phyloP scores from a whole-genome alignment of 805 yeast genomes.

The Wickerhamiella occidentalis region DNA sequence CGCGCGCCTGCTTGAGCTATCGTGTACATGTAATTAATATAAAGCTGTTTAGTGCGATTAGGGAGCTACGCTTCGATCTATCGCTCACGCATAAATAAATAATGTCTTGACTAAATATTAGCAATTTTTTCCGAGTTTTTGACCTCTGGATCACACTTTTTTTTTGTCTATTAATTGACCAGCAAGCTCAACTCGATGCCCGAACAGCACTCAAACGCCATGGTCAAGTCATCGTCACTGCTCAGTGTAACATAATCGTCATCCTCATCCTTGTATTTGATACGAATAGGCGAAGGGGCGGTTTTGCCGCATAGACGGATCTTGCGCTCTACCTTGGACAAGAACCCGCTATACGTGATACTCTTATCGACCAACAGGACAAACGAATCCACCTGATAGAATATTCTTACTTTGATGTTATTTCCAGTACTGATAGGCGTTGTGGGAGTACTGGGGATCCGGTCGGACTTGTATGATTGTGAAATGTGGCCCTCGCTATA shows the following conservation, averaged over 20 bases:
- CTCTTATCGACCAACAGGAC: conserved; percentile 50
- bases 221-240: conserved; percentile 75
- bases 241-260: conserved; percentile 83
- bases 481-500: conserved; percentile 6
- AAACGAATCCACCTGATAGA: conserved; percentile 35
- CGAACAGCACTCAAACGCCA: conserved; percentile 51
- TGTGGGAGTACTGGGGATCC: not conserved
- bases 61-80: no score
- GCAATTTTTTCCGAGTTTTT: no score
- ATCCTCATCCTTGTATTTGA: conserved; percentile 87
- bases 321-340: conserved; percentile 46
- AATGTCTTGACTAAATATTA: not conserved
- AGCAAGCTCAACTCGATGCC: conserved; percentile 8
- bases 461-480: not conserved
- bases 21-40: no score
- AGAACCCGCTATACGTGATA: conserved; percentile 40
- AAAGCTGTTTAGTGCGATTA: no score
- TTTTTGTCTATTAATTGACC: not conserved
- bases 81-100: conserved; percentile 1
- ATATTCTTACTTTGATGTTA: conserved; percentile 26
- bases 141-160: no score
- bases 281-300: conserved; percentile 34
- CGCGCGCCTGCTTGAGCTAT: no score
- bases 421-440: conserved; percentile 6
- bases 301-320: conserved; percentile 42